These are phyloP conservation scores for Plantago coronopus DNA, from an alignment of 305 asterid genomes.

Conservation along the genomic window DNA sequence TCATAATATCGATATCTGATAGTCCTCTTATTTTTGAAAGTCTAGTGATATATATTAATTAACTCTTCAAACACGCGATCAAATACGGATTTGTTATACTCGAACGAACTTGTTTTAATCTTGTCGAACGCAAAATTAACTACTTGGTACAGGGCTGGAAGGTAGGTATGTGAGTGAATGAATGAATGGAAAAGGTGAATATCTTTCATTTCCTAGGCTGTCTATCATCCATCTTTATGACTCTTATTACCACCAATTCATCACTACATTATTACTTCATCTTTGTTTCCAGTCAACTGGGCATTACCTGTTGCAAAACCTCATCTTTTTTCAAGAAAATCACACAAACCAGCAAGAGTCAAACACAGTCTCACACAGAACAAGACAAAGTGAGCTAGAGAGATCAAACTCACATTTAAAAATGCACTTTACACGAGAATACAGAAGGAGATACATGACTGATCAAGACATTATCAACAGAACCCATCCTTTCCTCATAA, in stretches of 20 bases:
- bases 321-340: not conserved
- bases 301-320: conserved; percentile 22
- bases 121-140: too few relatives aligned
- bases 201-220: conserved; percentile 43
- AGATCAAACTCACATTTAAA: conserved; percentile 21
- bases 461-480: conserved; percentile 20
- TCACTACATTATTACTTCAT: not conserved
- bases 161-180: too few relatives aligned
- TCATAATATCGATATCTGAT: too few relatives aligned
- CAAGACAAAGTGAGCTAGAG: conserved; percentile 42
- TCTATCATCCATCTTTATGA: conserved; percentile 20
- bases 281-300: conserved; percentile 38
- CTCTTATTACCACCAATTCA: conserved; percentile 8
- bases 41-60: too few relatives aligned
- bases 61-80: too few relatives aligned
- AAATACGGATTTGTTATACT: too few relatives aligned
- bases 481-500: conserved; percentile 31
- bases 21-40: too few relatives aligned
- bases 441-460: conserved; percentile 25
- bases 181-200: too few relatives aligned
- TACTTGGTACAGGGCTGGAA: too few relatives aligned
- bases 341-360: conserved; percentile 23
- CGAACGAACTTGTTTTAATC: too few relatives aligned
- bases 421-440: conserved; percentile 56
- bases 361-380: conserved; percentile 34